Conservation (phyloP, 179 eudicot genomes). For the Sideroxylon spinosum region DNA sequence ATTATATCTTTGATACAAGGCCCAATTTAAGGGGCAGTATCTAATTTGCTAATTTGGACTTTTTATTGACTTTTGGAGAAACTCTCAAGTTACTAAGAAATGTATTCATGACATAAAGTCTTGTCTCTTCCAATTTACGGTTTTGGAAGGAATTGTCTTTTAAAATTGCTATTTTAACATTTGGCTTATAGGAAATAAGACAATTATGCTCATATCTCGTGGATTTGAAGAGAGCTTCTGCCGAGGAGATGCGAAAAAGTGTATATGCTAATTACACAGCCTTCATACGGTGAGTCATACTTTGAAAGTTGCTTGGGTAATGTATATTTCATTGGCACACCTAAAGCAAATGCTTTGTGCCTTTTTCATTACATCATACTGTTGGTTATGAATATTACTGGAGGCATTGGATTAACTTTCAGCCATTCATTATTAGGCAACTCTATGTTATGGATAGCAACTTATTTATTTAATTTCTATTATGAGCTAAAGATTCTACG, state of each 20-base stretch:
- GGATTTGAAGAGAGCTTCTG: conserved; percentile 84
- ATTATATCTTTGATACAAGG: background rate
- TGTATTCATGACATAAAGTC: background rate
- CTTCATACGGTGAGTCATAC: conserved; percentile 68
- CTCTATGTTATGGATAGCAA: background rate
- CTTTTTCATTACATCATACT: conserved; percentile 10
- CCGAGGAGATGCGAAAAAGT: conserved; percentile 97
- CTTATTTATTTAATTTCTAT: background rate
- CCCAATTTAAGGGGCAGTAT: background rate
- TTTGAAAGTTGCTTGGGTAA: too few relatives aligned
- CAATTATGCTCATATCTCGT: conserved; percentile 62
- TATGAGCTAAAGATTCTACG: background rate
- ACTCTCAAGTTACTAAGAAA: background rate
- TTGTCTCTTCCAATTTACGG: background rate
- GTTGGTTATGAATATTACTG: background rate
- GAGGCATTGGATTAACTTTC: background rate
- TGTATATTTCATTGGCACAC: background rate
- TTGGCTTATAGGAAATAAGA: conserved; percentile 57
- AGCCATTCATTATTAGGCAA: background rate
- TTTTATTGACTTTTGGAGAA: background rate
- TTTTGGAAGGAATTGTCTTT: background rate
- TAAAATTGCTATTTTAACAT: background rate
- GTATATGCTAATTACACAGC: conserved; percentile 92
- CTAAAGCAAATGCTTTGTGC: conserved; percentile 3
- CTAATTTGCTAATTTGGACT: background rate